phyloP scores from a whole-genome alignment of 352 stramenopile genomes.

The Nothophytophthora sp. region DNA sequence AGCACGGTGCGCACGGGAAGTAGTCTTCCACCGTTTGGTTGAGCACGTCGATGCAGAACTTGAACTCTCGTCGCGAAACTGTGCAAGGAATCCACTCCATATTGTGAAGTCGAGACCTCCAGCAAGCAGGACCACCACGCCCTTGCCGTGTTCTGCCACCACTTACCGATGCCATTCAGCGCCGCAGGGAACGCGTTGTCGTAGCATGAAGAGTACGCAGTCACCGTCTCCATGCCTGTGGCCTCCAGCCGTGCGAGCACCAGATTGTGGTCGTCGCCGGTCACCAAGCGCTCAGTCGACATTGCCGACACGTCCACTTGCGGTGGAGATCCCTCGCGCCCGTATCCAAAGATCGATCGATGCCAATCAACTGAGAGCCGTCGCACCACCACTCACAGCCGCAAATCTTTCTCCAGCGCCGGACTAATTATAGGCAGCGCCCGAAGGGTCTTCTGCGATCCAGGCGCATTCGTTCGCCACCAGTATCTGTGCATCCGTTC shows the following conservation, averaged over 20 bases:
- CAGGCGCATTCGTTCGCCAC: no score
- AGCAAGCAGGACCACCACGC: no score
- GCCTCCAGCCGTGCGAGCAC: constrained; percentile 57
- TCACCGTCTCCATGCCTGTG: constrained; percentile 49
- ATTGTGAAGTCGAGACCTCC: no score
- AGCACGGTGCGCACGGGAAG: constrained; percentile 74
- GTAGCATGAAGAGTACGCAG: constrained; percentile 56
- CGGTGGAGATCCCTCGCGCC: constrained; percentile 6
- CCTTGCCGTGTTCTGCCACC: not conserved
- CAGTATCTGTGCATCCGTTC: no score
- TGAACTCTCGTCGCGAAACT: constrained; percentile 78
- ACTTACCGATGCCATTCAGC: constrained; percentile 70
- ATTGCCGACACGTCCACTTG: no score
- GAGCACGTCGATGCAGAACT: constrained; percentile 74
- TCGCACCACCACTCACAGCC: no score
- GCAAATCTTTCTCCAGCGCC: constrained; percentile 14
- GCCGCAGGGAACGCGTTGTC: constrained; percentile 52
- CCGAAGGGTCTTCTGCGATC: no score
- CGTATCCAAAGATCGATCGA: constrained; percentile 6
- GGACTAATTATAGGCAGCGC: constrained; percentile 26
- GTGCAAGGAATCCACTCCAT: no score
- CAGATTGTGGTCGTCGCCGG: constrained; percentile 38
- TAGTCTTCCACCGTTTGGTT: constrained; percentile 79
- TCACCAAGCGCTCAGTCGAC: constrained; percentile 66
- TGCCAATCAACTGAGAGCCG: constrained; percentile 19